Evolutionary conservation across 73 alveolate species (phyloP).

Genomic region (Paramecium pentaurelia): DNA sequence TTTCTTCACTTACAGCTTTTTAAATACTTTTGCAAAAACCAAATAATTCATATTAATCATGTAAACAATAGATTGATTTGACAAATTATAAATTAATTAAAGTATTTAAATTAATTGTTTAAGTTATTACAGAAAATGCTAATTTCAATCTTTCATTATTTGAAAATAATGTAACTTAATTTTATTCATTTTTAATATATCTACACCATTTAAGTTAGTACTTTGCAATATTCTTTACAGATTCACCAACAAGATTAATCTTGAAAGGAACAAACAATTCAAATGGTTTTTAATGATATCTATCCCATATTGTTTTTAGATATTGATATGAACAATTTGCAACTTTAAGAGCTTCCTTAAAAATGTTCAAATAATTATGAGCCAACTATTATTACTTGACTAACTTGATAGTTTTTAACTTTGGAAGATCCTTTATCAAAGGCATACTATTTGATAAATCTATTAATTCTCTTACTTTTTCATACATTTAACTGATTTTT

Average conservation of each 20-base stretch:
- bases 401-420: neutral
- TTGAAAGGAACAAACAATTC: neutral
- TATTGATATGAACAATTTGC: neutral
- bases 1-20: neutral
- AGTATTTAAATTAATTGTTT: neutral
- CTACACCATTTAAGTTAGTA: neutral
- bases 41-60: conserved; percentile 14
- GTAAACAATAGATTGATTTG: neutral
- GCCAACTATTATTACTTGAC: neutral
- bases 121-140: neutral
- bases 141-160: neutral
- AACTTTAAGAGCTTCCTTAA: conserved; percentile 8
- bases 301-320: conserved; percentile 7
- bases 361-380: neutral
- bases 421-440: neutral
- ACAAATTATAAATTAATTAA: neutral
- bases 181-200: neutral
- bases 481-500: neutral
- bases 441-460: neutral
- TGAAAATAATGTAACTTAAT: neutral
- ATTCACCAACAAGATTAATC: neutral
- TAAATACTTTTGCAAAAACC: neutral
- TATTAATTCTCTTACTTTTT: neutral
- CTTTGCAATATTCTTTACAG: neutral
- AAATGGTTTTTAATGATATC: neutral